Evolutionary conservation across 345 rosid genomes (phyloP).

Genomic region (Fremontodendron californicum): DNA sequence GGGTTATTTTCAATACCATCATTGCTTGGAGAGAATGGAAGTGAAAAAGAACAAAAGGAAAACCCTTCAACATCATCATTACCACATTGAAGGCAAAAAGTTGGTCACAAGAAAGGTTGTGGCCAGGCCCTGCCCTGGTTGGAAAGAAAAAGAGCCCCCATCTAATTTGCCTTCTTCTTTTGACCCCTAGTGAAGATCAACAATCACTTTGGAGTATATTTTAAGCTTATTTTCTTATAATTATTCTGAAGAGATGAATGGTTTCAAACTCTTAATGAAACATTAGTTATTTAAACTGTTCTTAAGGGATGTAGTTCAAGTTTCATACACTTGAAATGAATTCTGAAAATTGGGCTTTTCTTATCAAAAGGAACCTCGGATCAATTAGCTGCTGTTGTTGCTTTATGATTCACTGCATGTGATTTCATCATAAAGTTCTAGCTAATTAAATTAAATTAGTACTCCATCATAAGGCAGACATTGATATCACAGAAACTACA

Average conservation of each 20-base stretch:
- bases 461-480: background rate
- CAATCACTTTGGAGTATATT: too few species aligned
- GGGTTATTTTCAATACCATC: conserved; percentile 31
- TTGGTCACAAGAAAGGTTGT: conserved; percentile 36
- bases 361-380: background rate
- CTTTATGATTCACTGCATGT: background rate
- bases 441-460: too few species aligned
- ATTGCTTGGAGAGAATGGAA: conserved; percentile 29
- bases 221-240: too few species aligned
- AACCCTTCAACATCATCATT: conserved; percentile 34
- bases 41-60: conserved; percentile 19
- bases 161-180: conserved; percentile 12
- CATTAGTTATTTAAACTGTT: background rate
- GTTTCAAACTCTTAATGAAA: background rate
- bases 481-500: too few species aligned
- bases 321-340: background rate
- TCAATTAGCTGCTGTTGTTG: background rate
- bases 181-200: conserved; percentile 27
- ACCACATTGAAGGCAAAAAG: conserved; percentile 24
- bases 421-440: background rate
- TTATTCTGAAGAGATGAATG: too few species aligned
- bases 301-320: background rate
- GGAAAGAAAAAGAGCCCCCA: conserved; percentile 7
- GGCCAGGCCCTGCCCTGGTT: conserved; percentile 25
- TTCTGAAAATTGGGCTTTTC: background rate